Conservation (phyloP, 1,284 basidiomycete genomes). For the Thelephora terrestris region DNA sequence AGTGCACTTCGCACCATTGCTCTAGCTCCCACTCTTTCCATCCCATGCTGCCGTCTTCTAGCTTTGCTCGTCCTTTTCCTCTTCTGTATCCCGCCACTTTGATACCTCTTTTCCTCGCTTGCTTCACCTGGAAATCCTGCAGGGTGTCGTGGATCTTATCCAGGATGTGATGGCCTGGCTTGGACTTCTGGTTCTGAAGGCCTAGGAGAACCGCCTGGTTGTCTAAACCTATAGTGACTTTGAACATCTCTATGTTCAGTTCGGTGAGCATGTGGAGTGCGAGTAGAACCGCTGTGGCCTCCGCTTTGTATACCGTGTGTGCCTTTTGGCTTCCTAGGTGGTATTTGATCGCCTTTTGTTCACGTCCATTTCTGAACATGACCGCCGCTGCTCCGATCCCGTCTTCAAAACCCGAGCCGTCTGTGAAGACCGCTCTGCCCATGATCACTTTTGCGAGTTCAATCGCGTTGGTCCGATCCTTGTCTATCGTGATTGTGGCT, state of each 20-base stretch:
- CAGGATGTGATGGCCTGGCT: conserved; percentile 9
- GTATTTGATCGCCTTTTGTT: conserved; percentile 6
- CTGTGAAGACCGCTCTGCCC: conserved; percentile 8
- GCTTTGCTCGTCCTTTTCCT: neutral
- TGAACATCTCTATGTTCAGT: neutral
- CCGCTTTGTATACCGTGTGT: conserved; percentile 24
- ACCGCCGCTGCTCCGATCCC: conserved; percentile 18
- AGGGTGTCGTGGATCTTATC: conserved; percentile 6
- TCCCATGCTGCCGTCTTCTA: no score
- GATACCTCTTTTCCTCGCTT: neutral
- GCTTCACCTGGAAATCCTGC: neutral
- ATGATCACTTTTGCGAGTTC: neutral
- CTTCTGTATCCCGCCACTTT: neutral
- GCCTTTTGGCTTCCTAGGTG: conserved; percentile 15
- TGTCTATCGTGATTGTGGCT: conserved; percentile 2
- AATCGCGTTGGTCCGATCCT: conserved; percentile 6
- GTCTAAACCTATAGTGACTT: conserved; percentile 6
- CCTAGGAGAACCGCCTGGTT: conserved; percentile 8
- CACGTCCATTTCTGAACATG: conserved; percentile 2
- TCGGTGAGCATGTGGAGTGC: conserved; percentile 9
- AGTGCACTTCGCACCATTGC: neutral
- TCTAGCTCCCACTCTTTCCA: no score
- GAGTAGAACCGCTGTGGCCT: conserved; percentile 18
- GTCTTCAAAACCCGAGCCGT: conserved; percentile 14
- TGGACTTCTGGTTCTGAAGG: neutral